Base-by-base conservation (phyloP, 352 stramenopile genomes). In the Globisporangium ultimum region DNA sequence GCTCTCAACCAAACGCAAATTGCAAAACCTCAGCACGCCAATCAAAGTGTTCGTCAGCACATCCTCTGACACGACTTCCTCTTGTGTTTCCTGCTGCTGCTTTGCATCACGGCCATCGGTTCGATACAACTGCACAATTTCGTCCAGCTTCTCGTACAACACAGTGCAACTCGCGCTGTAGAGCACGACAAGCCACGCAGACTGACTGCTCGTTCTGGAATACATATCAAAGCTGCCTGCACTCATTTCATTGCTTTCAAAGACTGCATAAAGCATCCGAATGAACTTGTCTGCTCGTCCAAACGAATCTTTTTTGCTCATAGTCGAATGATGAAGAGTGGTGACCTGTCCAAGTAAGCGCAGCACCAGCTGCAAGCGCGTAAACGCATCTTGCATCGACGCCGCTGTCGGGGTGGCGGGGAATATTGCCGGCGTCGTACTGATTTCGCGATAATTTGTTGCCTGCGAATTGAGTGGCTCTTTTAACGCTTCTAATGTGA, bases 71-170 rank as follows among this genome's bases (percentile, higher is more conserved):
- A 93, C 53, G 2, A 56, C 14, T 12, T 49, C 55, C 12, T 65
- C 53, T 28, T 59, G 55, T 1, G 21, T 53, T 45, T 52, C 36
- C 15, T 55, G 51, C 15, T 45, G 40, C 48, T 36, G 48, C 40
- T 21, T 58, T 32, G 18, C 46, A 34, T 75, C 53, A 13, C 40
- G 40, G 7, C 8, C 42, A 10, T 12, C 15, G 20, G 13, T 75
- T 8, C 84, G 84, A 63, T 76, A 90, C 22, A 83, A 63, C 41
- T 90, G 76, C 18, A 92, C 82, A 41, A 93, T 68, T 50, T 93
- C 84, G 56, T 93, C 84, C 18, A 93, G 60, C 34, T 93, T 93
- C 42, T 93, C 84, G 45, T 91, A 93, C 9, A 93, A 55, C 0
- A 88, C 76, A 1, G 78, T 90, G 53, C 84, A 92, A 42, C 72